Conservation (phyloP, 73 alveolate genomes). For the Blepharisma stoltei region DNA sequence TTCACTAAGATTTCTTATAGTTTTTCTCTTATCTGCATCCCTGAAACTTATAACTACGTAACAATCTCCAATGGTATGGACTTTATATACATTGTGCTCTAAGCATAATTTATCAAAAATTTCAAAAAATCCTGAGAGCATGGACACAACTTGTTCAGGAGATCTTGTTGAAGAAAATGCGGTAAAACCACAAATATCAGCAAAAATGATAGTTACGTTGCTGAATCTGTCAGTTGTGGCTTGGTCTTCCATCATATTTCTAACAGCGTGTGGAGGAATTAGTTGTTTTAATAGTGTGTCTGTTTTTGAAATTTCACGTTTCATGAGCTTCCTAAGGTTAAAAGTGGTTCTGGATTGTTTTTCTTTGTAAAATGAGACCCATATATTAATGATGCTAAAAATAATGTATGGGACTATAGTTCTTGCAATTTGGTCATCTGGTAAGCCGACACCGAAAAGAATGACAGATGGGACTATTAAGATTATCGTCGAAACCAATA, state of each 20-base stretch:
- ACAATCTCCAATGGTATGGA: slow-evolving; percentile 98
- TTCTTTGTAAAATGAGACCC: slow-evolving; percentile 12
- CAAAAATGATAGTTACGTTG: slow-evolving; percentile 87
- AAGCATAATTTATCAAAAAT: slow-evolving; percentile 91
- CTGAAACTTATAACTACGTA: slow-evolving; percentile 92
- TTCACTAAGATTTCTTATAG: slow-evolving; percentile 81
- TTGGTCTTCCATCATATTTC: slow-evolving; percentile 22
- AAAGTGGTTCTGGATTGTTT: not conserved
- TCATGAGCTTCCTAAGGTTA: slow-evolving; percentile 3
- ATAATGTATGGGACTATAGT: not conserved
- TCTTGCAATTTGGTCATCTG: too few relatives aligned
- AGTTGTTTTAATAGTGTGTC: slow-evolving; percentile 59
- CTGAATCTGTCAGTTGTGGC: slow-evolving; percentile 69
- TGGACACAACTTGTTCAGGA: slow-evolving; percentile 89
- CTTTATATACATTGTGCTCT: slow-evolving; percentile 83
- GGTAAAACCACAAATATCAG: slow-evolving; percentile 89
- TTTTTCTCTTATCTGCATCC: slow-evolving; percentile 68
- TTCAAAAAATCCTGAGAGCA: slow-evolving; percentile 84
- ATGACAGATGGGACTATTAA: too few relatives aligned
- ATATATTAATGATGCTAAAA: not conserved
- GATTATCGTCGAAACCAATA: not conserved
- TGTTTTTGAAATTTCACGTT: slow-evolving; percentile 42
- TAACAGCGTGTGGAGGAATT: slow-evolving; percentile 63
- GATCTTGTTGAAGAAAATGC: slow-evolving; percentile 68
- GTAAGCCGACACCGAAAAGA: too few relatives aligned